These are phyloP conservation scores for Metschnikowia santaceciliae DNA, from an alignment of 805 yeast species.

Conservation along the genomic window DNA sequence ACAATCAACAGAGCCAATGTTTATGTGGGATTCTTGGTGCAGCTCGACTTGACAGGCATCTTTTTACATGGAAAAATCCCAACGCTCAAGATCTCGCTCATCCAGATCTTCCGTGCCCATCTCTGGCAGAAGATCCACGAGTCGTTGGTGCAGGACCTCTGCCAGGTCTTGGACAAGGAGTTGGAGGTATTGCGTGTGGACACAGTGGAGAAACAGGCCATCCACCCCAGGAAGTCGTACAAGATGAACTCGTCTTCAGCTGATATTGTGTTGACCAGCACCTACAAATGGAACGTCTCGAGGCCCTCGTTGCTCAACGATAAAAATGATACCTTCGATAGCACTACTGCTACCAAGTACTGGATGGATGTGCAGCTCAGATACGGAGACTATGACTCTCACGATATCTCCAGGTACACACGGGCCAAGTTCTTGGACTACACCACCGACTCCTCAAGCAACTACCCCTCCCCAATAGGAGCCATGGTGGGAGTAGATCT, in stretches of 20 bases:
- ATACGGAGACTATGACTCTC: conserved; percentile 97
- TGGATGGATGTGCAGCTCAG: conserved; percentile 96
- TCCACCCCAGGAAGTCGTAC: conserved; percentile 96
- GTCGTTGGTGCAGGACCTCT: conserved; percentile 85
- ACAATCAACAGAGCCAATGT: conserved; percentile 97
- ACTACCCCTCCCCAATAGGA: conserved; percentile 93
- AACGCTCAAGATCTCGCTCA: conserved; percentile 88
- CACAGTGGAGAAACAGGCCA: conserved; percentile 81
- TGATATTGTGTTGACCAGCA: conserved; percentile 73
- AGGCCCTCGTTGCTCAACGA: conserved; percentile 78
- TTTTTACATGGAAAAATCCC: conserved; percentile 98
- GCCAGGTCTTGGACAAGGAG: conserved; percentile 88
- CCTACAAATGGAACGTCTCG: conserved; percentile 78
- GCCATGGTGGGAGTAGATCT: conserved; percentile 85
- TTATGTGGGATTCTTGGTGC: conserved; percentile 95
- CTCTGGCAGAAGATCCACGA: conserved; percentile 99
- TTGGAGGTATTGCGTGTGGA: conserved; percentile 79
- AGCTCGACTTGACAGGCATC: conserved; percentile 92
- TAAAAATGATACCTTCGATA: conserved; percentile 58
- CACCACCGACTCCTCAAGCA: conserved; percentile 78
- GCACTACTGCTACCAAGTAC: conserved; percentile 61
- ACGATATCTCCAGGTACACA: conserved; percentile 90
- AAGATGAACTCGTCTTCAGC: conserved; percentile 96
- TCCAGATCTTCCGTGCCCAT: conserved; percentile 96
- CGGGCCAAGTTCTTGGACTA: conserved; percentile 91